Evolutionary conservation across 345 rosid genomes (phyloP), one percentile per base, ranked within the genome.

Genomic region (Eucalyptus erythrocorys): DNA sequence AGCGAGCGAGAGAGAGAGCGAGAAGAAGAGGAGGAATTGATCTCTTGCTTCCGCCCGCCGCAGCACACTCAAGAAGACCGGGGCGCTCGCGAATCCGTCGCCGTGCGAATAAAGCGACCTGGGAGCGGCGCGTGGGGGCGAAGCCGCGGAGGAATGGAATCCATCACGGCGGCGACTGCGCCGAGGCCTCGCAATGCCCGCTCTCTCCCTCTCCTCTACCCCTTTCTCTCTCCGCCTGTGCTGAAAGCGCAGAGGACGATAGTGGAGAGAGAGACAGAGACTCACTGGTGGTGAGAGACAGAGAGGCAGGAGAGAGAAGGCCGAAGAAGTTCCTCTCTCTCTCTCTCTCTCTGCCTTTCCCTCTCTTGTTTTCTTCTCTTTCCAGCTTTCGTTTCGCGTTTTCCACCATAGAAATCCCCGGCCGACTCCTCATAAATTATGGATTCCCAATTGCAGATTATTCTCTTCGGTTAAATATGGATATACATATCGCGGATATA

Each of bases 81-180:
- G 24, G 27, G 90, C n/a, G 85, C 89, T 86, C 64, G 87, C 87
- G 64, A 86, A 51, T 86, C 53, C 71, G 87, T 76, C 92, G 92
- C 94, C 95, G 95, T 93, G 92, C 86, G 90, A 93, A 90, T 82
- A 86, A 92, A 94, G 96, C 94, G 89, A 93, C 88, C 91, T 87
- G 66, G 50, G 43, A 86, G 79, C 87, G 88, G 84, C 84, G 84
- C 84, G 47, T 40, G 47, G 84, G 84, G 84, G 16, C 43, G 8
- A 11, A 76, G 84, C 84, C 47, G 47, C 47, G 50, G 87, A 87
- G 91, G 91, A 88, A 87, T 51, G 87, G 89, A 93, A 91, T 91
- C 91, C 92, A 90, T 87, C 89, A 22, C 61, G 27, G 79, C 48
- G 47, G 71, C 51, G 61, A 26, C 81, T 13, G 86, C 42, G 42